Evolutionary conservation across 2,329 filamentous ascomycete species (phyloP).

Genomic region (Claviceps monticola): DNA sequence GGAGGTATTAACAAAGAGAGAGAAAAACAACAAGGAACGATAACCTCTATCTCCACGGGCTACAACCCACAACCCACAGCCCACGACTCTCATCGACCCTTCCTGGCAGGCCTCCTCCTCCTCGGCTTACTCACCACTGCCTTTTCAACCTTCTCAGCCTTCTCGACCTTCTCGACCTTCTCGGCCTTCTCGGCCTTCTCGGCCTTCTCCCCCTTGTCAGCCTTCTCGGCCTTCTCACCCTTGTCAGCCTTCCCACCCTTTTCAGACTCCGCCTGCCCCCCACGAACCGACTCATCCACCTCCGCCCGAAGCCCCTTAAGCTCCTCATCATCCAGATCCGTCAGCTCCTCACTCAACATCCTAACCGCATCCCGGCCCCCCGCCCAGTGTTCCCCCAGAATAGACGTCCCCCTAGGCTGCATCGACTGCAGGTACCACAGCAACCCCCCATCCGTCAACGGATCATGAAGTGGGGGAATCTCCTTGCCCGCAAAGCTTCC

Average conservation of each 20-base stretch:
- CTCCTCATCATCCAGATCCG: conserved; percentile 85
- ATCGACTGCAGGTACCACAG: conserved; percentile 81
- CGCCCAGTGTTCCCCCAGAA: conserved; percentile 52
- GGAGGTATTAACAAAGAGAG: too few relatives aligned
- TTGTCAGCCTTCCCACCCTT: too few relatives aligned
- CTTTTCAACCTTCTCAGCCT: too few relatives aligned
- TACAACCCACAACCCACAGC: too few relatives aligned
- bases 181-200: too few relatives aligned
- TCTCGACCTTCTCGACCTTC: too few relatives aligned
- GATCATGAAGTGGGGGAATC: conserved; percentile 23
- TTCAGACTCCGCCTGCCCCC: too few relatives aligned
- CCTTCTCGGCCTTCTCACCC: too few relatives aligned
- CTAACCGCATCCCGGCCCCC: conserved; percentile 53
- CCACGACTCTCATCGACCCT: conserved; percentile 13
- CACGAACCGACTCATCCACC: conserved; percentile 27
- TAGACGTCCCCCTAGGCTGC: conserved; percentile 64
- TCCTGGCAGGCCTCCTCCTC: conserved; percentile 23
- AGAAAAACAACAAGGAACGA: too few relatives aligned
- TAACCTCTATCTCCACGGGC: too few relatives aligned
- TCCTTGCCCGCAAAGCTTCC: conserved; percentile 36
- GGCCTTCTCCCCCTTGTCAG: too few relatives aligned
- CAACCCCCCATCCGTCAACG: conserved; percentile 60
- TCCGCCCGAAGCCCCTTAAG: conserved; percentile 54
- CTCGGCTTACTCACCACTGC: conserved; percentile 14
- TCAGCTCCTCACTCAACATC: conserved; percentile 71